These are phyloP conservation scores for Rhizoclosmatium sp. DNA, from an alignment of 192 early-diverging fungal species.

Conservation along the genomic window DNA sequence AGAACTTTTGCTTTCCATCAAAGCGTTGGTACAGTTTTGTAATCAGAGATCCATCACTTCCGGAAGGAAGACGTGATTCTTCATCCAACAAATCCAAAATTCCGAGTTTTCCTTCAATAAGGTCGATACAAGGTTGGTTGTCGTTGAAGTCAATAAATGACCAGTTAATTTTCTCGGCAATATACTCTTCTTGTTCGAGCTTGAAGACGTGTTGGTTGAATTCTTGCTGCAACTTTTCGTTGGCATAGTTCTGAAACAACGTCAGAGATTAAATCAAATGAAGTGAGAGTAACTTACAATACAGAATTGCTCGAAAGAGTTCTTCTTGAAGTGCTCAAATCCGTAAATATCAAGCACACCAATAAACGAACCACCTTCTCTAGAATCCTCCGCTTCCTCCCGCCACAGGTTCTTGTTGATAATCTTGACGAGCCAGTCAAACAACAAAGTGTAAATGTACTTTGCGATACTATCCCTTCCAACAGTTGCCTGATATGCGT, in stretches of 20 bases:
- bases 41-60: conserved; percentile 83
- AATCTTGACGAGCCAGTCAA: conserved; percentile 96
- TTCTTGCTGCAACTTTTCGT: conserved; percentile 99
- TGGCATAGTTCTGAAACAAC: conserved; percentile 69
- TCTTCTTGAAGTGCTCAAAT: conserved; percentile 99
- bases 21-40: conserved; percentile 93
- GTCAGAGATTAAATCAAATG: neutral
- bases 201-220: conserved; percentile 99
- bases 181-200: conserved; percentile 98
- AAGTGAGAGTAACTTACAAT: conserved; percentile 57
- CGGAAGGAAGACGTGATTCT: conserved; percentile 86
- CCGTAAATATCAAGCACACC: conserved; percentile 99
- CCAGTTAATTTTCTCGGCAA: conserved; percentile 96
- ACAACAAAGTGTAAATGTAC: conserved; percentile 93
- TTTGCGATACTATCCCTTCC: conserved; percentile 95
- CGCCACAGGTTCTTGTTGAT: conserved; percentile 81
- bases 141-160: conserved; percentile 99
- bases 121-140: conserved; percentile 98
- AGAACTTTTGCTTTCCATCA: conserved; percentile 74
- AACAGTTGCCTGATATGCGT: conserved; percentile 73
- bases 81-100: conserved; percentile 96
- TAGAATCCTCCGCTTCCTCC: conserved; percentile 59
- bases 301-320: conserved; percentile 99
- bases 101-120: conserved; percentile 96
- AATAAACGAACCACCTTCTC: conserved; percentile 71